These are phyloP conservation scores for Camellia granthamiana DNA, from an alignment of 148 eudicot species.

Conservation along the genomic window DNA sequence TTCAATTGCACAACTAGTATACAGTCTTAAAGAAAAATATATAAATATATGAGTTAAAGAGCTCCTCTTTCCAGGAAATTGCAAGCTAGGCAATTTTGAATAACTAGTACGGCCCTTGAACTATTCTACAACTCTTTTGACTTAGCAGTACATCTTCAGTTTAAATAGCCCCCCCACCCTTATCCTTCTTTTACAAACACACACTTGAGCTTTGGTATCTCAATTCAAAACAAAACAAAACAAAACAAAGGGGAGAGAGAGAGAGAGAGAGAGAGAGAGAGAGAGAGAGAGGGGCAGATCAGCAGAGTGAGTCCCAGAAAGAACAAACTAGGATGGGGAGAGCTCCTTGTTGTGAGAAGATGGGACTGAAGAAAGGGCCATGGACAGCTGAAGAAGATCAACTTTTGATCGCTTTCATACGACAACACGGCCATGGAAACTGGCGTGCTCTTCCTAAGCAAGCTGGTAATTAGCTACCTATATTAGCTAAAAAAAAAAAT, in stretches of 20 bases:
- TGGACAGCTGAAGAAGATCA: slow-evolving; percentile 68
- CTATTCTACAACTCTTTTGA: background rate
- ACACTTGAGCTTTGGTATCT: background rate
- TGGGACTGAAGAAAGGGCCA: slow-evolving; percentile 64
- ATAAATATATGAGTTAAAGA: too few relatives aligned
- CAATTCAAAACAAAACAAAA: background rate
- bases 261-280: background rate
- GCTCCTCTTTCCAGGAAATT: slow-evolving; percentile 16
- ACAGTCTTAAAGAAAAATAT: too few relatives aligned
- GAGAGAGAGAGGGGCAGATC: too few relatives aligned
- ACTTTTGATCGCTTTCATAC: slow-evolving; percentile 42
- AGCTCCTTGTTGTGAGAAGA: slow-evolving; percentile 71
- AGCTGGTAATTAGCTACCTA: slow-evolving; percentile 35
- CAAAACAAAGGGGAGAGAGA: slow-evolving; percentile 15
- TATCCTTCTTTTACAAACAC: background rate
- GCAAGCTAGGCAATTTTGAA: background rate
- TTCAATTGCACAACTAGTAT: too few relatives aligned
- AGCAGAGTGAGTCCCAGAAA: background rate
- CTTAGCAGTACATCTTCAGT: background rate
- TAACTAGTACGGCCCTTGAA: background rate
- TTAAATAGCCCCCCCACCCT: slow-evolving; percentile 3
- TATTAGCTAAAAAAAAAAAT: too few relatives aligned
- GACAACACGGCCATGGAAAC: slow-evolving; percentile 55
- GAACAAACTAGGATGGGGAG: slow-evolving; percentile 42
- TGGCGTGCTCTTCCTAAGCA: slow-evolving; percentile 69